phyloP scores from a whole-genome alignment of 345 rosid genomes.

The Psidium guajava region DNA sequence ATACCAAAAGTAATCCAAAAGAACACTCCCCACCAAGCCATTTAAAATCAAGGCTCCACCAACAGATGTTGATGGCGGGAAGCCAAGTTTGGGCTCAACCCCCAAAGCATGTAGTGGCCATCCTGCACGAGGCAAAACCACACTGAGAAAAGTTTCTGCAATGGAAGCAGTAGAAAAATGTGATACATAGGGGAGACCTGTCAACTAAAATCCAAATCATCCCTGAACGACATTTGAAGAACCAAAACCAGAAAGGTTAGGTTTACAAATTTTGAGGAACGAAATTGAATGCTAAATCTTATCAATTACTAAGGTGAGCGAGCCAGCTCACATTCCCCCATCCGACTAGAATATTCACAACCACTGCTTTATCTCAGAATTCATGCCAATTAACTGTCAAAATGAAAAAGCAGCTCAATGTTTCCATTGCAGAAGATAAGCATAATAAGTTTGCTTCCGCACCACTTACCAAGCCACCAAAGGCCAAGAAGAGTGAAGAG shows the following conservation, averaged over 20 bases:
- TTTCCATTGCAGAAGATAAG: not conserved
- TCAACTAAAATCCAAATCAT: not conserved
- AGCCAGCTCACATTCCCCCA: not conserved
- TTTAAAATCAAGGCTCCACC: conserved; percentile 33
- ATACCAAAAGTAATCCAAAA: conserved; percentile 57
- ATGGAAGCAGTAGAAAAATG: not conserved
- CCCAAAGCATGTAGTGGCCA: conserved; percentile 49
- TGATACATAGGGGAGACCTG: not conserved
- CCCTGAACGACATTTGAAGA: not conserved
- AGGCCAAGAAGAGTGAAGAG: conserved; percentile 46
- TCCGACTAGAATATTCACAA: not conserved
- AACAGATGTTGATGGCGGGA: conserved; percentile 36
- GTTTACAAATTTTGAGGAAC: not conserved
- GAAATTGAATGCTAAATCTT: not conserved
- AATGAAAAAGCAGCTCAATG: not conserved
- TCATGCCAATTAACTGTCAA: not conserved
- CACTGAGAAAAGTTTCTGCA: not conserved
- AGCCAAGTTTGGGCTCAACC: conserved; percentile 39
- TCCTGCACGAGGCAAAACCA: conserved; percentile 18
- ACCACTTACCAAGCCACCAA: conserved; percentile 60
- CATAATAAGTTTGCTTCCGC: not conserved
- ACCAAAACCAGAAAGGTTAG: not conserved
- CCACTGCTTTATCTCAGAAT: not conserved
- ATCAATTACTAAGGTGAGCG: not conserved
- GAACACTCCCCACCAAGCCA: conserved; percentile 40